Percentiles rank a stretch among this genome's conserved stretches.
Conservation (phyloP, 2,329 filamentous ascomycete genomes). For the Xylariaceae sp. region DNA sequence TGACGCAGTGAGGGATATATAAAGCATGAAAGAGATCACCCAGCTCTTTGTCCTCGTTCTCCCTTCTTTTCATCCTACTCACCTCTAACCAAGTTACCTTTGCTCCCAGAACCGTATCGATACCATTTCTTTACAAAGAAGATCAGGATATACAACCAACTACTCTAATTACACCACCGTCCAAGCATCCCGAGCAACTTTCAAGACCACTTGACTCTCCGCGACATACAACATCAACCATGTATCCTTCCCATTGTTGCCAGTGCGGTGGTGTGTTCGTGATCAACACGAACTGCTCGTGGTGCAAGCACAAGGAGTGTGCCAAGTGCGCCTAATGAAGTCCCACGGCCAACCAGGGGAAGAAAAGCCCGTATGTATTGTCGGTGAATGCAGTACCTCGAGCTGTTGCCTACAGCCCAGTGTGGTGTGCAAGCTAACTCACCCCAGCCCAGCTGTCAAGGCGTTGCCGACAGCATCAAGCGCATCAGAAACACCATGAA, state of each 20-base stretch:
- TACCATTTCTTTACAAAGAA: not conserved
- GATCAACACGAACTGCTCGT: slow-evolving; percentile 31
- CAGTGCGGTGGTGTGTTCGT: slow-evolving; percentile 33
- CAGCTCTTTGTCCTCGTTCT: not conserved
- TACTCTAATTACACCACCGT: not conserved
- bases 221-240: slow-evolving; percentile 11
- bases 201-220: not conserved
- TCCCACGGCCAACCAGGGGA: not conserved
- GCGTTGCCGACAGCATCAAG: too few species aligned
- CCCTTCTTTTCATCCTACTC: not conserved
- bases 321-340: slow-evolving; percentile 23
- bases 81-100: not conserved
- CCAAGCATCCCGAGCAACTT: not conserved
- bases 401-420: not conserved
- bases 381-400: not conserved
- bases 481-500: too few species aligned
- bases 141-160: not conserved
- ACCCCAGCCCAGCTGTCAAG: not conserved
- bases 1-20: slow-evolving; percentile 12
- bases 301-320: slow-evolving; percentile 33
- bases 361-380: not conserved
- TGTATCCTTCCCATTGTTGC: slow-evolving; percentile 32
- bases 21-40: slow-evolving; percentile 8
- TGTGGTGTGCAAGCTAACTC: not conserved
- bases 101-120: not conserved